Conservation (phyloP, 176 grass and related monocot genomes). For the Dactylis glomerata region DNA sequence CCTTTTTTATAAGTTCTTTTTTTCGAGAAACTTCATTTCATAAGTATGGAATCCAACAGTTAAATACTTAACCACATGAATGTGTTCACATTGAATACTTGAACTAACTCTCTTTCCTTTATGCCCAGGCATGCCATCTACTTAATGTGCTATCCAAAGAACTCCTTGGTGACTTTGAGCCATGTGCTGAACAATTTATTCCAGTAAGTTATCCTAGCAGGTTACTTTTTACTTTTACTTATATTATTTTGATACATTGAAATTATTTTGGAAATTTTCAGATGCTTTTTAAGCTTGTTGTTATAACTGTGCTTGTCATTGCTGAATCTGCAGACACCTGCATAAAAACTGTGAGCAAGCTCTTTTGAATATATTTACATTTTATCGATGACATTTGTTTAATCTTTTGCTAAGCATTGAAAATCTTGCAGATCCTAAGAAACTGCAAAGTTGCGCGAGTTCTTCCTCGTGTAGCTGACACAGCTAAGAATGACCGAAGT, state of each 20-base stretch:
- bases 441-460: conserved; percentile 81
- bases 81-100: neutral
- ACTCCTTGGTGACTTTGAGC: conserved; percentile 90
- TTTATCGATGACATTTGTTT: conserved; percentile 22
- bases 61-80: conserved; percentile 10
- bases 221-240: neutral
- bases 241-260: conserved; percentile 16
- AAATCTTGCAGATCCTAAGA: conserved; percentile 60
- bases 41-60: neutral
- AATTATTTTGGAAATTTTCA: conserved; percentile 35
- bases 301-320: conserved; percentile 96
- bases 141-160: conserved; percentile 94
- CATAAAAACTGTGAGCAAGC: conserved; percentile 88
- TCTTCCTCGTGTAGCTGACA: conserved; percentile 73
- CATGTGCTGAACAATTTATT: conserved; percentile 80
- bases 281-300: conserved; percentile 98
- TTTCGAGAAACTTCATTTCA: neutral
- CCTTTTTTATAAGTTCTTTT: neutral
- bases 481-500: conserved; percentile 76
- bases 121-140: conserved; percentile 76
- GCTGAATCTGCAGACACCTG: conserved; percentile 95
- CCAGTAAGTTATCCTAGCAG: conserved; percentile 50
- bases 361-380: conserved; percentile 10
- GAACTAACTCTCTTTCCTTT: conserved; percentile 13
- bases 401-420: conserved; percentile 18